A percentile compares a stretch with the other conserved stretches of the same genome.
Evolutionary conservation across 2,329 filamentous ascomycete species (phyloP).

Genomic region (Cercospora nicotianae): DNA sequence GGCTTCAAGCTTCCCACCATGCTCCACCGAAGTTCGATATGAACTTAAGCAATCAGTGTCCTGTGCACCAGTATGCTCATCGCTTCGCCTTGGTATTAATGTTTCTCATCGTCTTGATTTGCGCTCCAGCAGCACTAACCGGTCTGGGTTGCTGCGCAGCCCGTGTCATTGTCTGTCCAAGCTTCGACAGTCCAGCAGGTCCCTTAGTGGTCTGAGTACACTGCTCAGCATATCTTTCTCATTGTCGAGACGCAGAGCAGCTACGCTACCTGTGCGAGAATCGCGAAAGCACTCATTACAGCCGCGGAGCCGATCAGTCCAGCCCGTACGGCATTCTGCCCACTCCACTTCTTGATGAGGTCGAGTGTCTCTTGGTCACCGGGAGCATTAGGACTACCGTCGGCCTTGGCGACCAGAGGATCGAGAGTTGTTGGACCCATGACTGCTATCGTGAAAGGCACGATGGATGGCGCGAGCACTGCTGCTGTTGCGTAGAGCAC

Average conservation of each 20-base stretch:
- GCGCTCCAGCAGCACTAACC: slow-evolving; percentile 6
- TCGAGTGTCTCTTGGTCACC: slow-evolving; percentile 28
- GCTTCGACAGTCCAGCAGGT: background rate
- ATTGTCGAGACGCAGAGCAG: background rate
- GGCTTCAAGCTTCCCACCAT: too few relatives aligned
- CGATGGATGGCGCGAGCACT: slow-evolving; percentile 27
- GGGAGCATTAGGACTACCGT: slow-evolving; percentile 15
- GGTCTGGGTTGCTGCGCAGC: background rate
- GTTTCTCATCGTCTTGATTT: slow-evolving; percentile 4
- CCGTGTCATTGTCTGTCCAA: slow-evolving; percentile 1
- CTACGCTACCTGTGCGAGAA: slow-evolving; percentile 21
- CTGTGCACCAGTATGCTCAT: background rate
- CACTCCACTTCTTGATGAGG: slow-evolving; percentile 30
- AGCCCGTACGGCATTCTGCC: slow-evolving; percentile 28
- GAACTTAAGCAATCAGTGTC: too few relatives aligned
- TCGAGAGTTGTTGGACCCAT: slow-evolving; percentile 26
- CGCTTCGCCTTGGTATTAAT: slow-evolving; percentile 4
- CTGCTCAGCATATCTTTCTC: background rate
- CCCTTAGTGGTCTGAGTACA: slow-evolving; percentile 3
- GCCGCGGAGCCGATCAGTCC: slow-evolving; percentile 23
- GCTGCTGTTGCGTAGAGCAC: slow-evolving; percentile 30
- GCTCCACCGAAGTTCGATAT: too few relatives aligned
- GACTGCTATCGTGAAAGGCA: slow-evolving; percentile 32
- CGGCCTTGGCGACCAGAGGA: slow-evolving; percentile 26
- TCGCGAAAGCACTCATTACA: slow-evolving; percentile 23